phyloP scores from a whole-genome alignment of 2,329 filamentous ascomycete species.

The Alternaria sp. region DNA sequence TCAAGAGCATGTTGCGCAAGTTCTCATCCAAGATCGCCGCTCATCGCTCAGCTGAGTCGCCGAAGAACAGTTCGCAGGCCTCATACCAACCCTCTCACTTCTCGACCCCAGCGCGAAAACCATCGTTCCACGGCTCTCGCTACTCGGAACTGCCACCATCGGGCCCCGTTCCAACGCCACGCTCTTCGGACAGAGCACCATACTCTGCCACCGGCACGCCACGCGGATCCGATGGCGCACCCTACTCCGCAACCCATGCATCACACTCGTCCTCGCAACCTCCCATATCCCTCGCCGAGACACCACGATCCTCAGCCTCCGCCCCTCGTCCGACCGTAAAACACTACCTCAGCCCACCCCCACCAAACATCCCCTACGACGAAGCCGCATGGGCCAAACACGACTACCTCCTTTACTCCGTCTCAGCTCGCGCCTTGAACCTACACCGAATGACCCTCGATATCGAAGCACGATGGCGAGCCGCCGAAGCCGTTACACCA shows the following conservation, averaged over 20 bases:
- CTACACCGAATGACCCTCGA: not conserved
- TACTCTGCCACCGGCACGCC: not conserved
- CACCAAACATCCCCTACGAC: not conserved
- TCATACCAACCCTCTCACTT: not conserved
- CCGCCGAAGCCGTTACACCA: not conserved
- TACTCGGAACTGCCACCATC: not conserved
- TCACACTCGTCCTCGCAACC: not conserved
- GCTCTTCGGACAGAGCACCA: not conserved
- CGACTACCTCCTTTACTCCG: not conserved
- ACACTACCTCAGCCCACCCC: not conserved
- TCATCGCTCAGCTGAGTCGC: not conserved
- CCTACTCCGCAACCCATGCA: not conserved
- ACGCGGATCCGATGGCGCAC: not conserved
- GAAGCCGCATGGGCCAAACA: not conserved
- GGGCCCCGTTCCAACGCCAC: not conserved
- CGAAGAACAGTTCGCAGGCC: not conserved
- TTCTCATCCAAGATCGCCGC: not conserved
- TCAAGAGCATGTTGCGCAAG: not conserved
- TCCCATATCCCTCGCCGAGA: not conserved
- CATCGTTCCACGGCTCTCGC: not conserved
- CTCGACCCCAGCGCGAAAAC: not conserved
- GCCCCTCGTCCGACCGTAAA: not conserved
- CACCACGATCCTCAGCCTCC: not conserved
- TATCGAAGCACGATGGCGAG: slow-evolving; percentile 1
- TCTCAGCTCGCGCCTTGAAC: not conserved